A percentile compares a stretch with the other conserved stretches of the same genome.
phyloP scores from a whole-genome alignment of 2,329 filamentous ascomycete genomes.

The Geosmithia morbida region DNA sequence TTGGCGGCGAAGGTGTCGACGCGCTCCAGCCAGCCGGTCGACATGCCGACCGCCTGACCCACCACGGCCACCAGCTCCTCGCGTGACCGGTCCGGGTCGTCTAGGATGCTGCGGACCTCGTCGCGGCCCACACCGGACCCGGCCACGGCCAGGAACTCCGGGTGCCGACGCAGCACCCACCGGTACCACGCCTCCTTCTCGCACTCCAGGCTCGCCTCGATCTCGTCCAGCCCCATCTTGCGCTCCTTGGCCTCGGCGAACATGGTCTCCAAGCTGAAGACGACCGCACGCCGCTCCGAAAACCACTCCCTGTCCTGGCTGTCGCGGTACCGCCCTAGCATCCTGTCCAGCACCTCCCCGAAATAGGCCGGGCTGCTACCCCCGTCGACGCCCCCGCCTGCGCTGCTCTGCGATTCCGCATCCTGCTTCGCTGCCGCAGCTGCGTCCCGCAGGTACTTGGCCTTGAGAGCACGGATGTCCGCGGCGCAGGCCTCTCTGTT shows the following conservation, averaged over 20 bases:
- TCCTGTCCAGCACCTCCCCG: constrained; percentile 27
- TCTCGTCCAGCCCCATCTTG: constrained; percentile 24
- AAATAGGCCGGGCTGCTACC: constrained; percentile 31
- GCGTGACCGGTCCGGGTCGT: constrained; percentile 20
- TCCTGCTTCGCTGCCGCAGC: constrained; percentile 14
- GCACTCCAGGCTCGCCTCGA: constrained; percentile 33
- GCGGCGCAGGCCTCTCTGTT: constrained; percentile 20
- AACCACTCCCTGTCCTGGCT: constrained; percentile 33
- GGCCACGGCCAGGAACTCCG: constrained; percentile 20
- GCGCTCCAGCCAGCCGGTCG: constrained; percentile 14
- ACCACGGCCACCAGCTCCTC: constrained; percentile 21
- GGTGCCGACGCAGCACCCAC: constrained; percentile 23
- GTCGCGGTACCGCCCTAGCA: constrained; percentile 22
- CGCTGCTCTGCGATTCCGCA: constrained; percentile 16
- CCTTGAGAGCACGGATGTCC: constrained; percentile 25
- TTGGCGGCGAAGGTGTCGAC: constrained; percentile 18
- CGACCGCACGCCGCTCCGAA: constrained; percentile 28
- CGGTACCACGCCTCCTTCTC: constrained; percentile 41
- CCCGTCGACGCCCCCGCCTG: too few species aligned
- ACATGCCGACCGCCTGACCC: constrained; percentile 19
- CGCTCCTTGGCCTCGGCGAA: constrained; percentile 31
- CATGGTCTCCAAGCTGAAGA: constrained; percentile 32
- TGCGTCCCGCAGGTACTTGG: constrained; percentile 5
- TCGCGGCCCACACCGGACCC: constrained; percentile 13
- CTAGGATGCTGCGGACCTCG: constrained; percentile 18